Base-by-base conservation (phyloP, 2,329 filamentous ascomycete genomes). In the Ceratocystis ficicola region DNA sequence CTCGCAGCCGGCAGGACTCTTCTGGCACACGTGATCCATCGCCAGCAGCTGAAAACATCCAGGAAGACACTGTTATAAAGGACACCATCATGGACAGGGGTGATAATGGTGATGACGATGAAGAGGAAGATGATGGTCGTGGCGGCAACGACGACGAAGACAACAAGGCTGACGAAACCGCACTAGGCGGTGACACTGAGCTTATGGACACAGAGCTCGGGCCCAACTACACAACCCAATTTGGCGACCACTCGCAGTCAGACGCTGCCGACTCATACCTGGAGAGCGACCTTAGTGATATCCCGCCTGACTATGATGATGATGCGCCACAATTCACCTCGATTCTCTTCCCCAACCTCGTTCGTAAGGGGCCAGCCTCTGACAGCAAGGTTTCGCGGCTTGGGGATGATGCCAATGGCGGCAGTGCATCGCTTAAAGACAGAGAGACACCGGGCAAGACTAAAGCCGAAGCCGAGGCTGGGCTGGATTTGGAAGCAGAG, bases 201-300 rank as follows among this genome's bases (percentile, higher is more conserved):
- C 70, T 73, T 50, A 70, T 68, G 70, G 73, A 15, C 69, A 73
- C 46, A 70, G 73, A 66, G 70, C 75, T 70, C 44, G 61, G 41
- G 73, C 64, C 72, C 74, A 68, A 63, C 73, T 69, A 68, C 71
- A 70, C 60, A 69, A 71, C 44, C 70, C 71, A 17, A 65, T 65
- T 46, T 68, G 73, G 25, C 72, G 72, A 48, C 72, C 72, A 17
- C 67, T 64, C 61, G 20, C 64, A 65, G 17, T 64, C 61, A 10
- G 61, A 63, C 5, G 63, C 63, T 50, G 64, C 44, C n/a, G 67
- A 81, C 50, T 85, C 83, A 0, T 85, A 88, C 68, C 84, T 87
- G 65, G 86, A 88, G 73, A 88, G 85, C 71, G 86, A 88, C 68
- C 76, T 88, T 0, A 88, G 84, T 64, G 86, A 88, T 68, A 81